Base-by-base conservation (phyloP, 768 basidiomycete genomes). In the Panaeolus cyanescens region DNA sequence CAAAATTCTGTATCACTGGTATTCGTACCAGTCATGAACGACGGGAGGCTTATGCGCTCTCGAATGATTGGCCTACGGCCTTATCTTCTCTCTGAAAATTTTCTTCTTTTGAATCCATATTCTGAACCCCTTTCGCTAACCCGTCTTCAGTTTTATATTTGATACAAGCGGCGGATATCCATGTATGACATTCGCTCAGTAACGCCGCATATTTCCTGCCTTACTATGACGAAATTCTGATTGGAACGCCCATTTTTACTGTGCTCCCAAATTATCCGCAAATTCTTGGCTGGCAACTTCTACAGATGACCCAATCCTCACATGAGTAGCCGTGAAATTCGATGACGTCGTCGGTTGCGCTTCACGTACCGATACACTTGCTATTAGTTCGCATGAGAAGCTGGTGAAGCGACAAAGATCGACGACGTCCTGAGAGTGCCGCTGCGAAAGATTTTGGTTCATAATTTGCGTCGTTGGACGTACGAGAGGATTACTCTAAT, bases 401-500 rank as follows among this genome's bases (percentile, higher is more conserved):
- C n/a, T n/a, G n/a, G n/a, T n/a, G 25, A 50, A 50, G 45, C 45
- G 45, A 50, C 22, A 50, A 13, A 50, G 45, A 50, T 50, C 45
- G 45, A 50, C 45, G n/a, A 28, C n/a, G n/a, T n/a, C n/a, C n/a
- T 25, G 45, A 20, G 12, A 25, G 25, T n/a, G n/a, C n/a, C n/a
- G n/a, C n/a, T n/a, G n/a, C n/a, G n/a, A n/a, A n/a, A n/a, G n/a
- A n/a, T n/a, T n/a, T n/a, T n/a, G n/a, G n/a, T n/a, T n/a, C n/a
- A n/a, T n/a, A n/a, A n/a, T n/a, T n/a, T n/a, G n/a, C n/a, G n/a
- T n/a, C n/a, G n/a, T n/a, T n/a, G n/a, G n/a, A n/a, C n/a, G n/a
- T n/a, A n/a, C n/a, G n/a, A n/a, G n/a, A n/a, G n/a, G n/a, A n/a
- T n/a, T n/a, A n/a, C n/a, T n/a, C n/a, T n/a, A n/a, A 28, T 25